Conservation (phyloP, 495 filamentous ascomycete genomes). For the Niebla homalea region DNA sequence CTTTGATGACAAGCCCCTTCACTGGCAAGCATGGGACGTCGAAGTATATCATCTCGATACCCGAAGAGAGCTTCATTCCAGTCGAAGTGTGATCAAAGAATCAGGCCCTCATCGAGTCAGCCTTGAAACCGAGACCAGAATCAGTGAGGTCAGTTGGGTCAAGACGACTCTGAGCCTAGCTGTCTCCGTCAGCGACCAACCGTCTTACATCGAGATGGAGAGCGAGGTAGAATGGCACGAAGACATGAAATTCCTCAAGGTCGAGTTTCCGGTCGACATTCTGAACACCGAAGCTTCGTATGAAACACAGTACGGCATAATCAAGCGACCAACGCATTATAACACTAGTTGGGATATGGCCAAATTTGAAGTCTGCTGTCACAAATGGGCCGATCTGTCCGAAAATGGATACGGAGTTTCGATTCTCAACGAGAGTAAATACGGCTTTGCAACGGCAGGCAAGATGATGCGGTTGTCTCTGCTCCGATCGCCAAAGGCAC, state of each 20-base stretch:
- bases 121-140: conserved; percentile 66
- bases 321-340: conserved; percentile 83
- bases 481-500: conserved; percentile 86
- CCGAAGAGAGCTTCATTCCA: conserved; percentile 54
- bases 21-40: conserved; percentile 99
- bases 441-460: conserved; percentile 88
- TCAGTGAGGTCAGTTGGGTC: conserved; percentile 77
- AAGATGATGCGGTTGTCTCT: conserved; percentile 84
- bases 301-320: conserved; percentile 85
- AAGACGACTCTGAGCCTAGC: conserved; percentile 74
- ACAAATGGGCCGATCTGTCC: conserved; percentile 94
- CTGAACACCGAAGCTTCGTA: conserved; percentile 89
- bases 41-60: conserved; percentile 92
- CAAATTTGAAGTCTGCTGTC: conserved; percentile 96
- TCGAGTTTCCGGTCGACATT: conserved; percentile 92
- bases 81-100: conserved; percentile 57
- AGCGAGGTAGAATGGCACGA: conserved; percentile 88
- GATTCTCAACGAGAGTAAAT: conserved; percentile 91
- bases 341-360: conserved; percentile 99
- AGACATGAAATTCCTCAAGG: conserved; percentile 95
- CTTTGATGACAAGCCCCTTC: conserved; percentile 94
- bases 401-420: conserved; percentile 86
- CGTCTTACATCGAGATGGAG: conserved; percentile 62
- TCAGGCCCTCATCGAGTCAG: conserved; percentile 61
- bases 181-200: conserved; percentile 47